Evolutionary conservation across 1,284 basidiomycete genomes (phyloP).

Genomic region (Boletus mariae): DNA sequence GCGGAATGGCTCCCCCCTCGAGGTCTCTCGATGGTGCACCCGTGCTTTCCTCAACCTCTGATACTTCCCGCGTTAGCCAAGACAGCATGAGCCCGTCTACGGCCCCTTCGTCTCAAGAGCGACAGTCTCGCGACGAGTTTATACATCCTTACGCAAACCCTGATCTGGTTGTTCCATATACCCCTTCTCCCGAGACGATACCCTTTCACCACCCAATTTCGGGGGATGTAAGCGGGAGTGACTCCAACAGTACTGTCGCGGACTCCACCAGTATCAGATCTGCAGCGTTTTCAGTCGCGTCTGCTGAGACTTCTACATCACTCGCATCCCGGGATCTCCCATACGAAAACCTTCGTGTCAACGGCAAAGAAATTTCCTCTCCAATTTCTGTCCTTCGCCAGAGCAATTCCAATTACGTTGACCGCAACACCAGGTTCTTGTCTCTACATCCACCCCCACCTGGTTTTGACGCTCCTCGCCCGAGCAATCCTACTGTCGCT

Average conservation of each 20-base stretch:
- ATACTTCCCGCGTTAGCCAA: constrained; percentile 5
- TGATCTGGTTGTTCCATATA: constrained; percentile 45
- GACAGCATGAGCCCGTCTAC: constrained; percentile 18
- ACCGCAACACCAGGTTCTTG: constrained; percentile 34
- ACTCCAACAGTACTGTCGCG: constrained; percentile 54
- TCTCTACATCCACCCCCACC: constrained; percentile 33
- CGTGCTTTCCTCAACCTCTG: constrained; percentile 12
- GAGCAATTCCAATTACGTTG: constrained; percentile 25
- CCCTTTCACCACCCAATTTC: constrained; percentile 24
- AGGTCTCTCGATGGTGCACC: constrained; percentile 3
- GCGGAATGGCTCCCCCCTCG: constrained; percentile 5
- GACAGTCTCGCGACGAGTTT: constrained; percentile 24
- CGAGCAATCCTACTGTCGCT: constrained; percentile 55
- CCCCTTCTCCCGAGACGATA: constrained; percentile 32
- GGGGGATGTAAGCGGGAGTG: constrained; percentile 38
- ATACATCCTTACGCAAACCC: constrained; percentile 77
- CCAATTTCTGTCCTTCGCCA: constrained; percentile 41
- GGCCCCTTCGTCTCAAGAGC: constrained; percentile 30
- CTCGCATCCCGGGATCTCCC: constrained; percentile 36
- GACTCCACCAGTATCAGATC: constrained; percentile 46
- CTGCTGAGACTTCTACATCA: constrained; percentile 47
- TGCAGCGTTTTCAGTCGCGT: constrained; percentile 36
- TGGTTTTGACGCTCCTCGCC: constrained; percentile 37
- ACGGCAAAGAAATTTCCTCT: constrained; percentile 51
- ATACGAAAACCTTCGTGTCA: constrained; percentile 34